These are phyloP conservation scores for Bruguiera gymnorhiza DNA, from an alignment of 345 rosid species.

Conservation along the genomic window DNA sequence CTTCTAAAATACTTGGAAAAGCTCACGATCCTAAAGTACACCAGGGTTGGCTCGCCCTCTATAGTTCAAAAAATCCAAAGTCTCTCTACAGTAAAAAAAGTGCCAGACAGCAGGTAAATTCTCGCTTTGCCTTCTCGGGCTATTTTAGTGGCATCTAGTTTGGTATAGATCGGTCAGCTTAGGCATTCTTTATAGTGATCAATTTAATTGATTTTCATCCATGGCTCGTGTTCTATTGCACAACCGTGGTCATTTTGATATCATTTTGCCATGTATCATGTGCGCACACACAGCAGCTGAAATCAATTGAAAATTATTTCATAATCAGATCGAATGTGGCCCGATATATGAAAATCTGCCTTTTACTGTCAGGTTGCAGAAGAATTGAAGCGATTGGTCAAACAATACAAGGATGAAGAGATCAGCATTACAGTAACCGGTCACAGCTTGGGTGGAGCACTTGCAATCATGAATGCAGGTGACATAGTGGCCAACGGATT, in stretches of 20 bases:
- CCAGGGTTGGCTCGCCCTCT: constrained; percentile 47
- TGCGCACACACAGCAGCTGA: not conserved
- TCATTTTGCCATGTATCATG: too few relatives aligned
- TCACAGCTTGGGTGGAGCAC: constrained; percentile 60
- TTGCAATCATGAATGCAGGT: constrained; percentile 47
- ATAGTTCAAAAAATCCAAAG: constrained; percentile 40
- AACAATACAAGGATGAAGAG: constrained; percentile 51
- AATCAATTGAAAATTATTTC: not conserved
- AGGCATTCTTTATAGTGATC: not conserved
- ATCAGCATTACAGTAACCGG: constrained; percentile 55
- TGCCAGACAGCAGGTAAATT: constrained; percentile 56
- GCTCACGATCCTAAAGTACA: constrained; percentile 26
- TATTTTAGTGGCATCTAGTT: not conserved
- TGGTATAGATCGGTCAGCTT: not conserved
- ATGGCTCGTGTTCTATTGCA: too few relatives aligned
- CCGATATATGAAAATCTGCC: not conserved
- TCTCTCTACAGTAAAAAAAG: constrained; percentile 42
- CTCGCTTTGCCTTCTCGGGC: not conserved
- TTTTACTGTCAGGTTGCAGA: constrained; percentile 36
- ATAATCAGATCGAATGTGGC: not conserved
- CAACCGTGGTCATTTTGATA: too few relatives aligned
- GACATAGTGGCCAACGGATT: constrained; percentile 44
- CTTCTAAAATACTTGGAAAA: constrained; percentile 21
- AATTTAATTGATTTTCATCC: too few relatives aligned
- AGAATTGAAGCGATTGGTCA: constrained; percentile 48